phyloP scores from a whole-genome alignment of 2,329 filamentous ascomycete genomes.

The Fusarium abutilonis region DNA sequence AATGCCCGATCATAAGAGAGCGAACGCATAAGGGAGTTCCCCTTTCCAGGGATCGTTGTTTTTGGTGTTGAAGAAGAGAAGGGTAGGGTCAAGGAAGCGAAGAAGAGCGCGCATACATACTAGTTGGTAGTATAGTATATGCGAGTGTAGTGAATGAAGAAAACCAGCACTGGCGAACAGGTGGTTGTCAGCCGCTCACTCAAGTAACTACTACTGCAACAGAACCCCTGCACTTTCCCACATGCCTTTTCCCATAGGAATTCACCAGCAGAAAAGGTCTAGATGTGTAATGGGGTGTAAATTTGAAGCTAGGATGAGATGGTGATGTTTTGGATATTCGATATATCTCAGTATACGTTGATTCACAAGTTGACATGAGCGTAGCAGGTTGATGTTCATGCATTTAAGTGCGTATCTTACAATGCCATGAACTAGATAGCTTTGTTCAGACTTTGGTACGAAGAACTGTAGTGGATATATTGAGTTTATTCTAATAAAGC shows the following conservation, averaged over 20 bases:
- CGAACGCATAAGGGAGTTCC: background rate
- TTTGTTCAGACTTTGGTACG: background rate
- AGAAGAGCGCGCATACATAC: background rate
- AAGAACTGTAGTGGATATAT: too few relatives aligned
- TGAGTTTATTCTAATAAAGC: background rate
- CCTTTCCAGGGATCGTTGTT: background rate
- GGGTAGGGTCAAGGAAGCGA: background rate
- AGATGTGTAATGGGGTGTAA: background rate
- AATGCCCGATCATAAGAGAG: background rate
- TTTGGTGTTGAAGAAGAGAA: background rate
- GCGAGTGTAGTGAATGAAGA: background rate
- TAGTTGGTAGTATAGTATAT: too few relatives aligned
- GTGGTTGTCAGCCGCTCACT: slow-evolving; percentile 24
- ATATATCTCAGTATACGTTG: background rate
- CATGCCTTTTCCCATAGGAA: background rate
- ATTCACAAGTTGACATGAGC: background rate
- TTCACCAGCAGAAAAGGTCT: background rate
- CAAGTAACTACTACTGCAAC: background rate
- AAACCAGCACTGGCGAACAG: slow-evolving; percentile 8
- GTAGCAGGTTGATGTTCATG: background rate
- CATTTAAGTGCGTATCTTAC: background rate
- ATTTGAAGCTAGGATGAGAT: background rate
- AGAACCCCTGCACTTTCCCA: background rate
- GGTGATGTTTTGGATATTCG: background rate
- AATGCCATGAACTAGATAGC: too few relatives aligned